Percentiles rank a stretch among this genome's conserved stretches.
These are phyloP conservation scores for Pyropia yezoensis DNA, from an alignment of 23 red algal species.

Conservation along the genomic window DNA sequence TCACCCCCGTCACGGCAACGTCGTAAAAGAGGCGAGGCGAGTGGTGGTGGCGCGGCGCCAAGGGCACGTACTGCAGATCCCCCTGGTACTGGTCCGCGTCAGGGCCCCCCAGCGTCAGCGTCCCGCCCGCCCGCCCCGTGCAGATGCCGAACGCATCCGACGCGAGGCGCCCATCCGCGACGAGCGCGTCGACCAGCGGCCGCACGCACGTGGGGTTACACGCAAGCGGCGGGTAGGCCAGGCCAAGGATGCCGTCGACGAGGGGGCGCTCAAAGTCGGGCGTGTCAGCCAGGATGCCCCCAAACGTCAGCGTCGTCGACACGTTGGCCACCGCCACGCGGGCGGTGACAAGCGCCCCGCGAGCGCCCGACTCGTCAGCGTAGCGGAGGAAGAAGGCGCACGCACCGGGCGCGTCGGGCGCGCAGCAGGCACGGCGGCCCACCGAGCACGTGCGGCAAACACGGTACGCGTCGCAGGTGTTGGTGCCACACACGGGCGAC, in stretches of 20 bases:
- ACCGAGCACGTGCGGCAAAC: conserved; percentile 26
- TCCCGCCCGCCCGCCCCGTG: conserved; percentile 27
- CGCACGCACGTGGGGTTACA: conserved; percentile 87
- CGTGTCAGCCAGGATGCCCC: conserved; percentile 55
- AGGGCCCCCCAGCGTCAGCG: conserved; percentile 62
- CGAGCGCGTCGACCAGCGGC: conserved; percentile 82
- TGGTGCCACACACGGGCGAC: conserved; percentile 20
- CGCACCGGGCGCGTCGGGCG: conserved; percentile 26
- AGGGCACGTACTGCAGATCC: conserved; percentile 52
- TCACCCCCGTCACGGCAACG: conserved; percentile 32
- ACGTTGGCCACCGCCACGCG: conserved; percentile 29
- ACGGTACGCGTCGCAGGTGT: conserved; percentile 19
- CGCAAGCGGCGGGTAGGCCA: conserved; percentile 68
- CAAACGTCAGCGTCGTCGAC: conserved; percentile 41
- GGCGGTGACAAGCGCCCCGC: conserved; percentile 50
- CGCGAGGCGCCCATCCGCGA: conserved; percentile 27
- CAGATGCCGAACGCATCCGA: conserved; percentile 65
- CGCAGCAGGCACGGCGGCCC: conserved; percentile 47
- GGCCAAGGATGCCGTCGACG: conserved; percentile 84
- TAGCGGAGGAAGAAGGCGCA: conserved; percentile 80
- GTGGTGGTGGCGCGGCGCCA: conserved; percentile 8
- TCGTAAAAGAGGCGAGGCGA: conserved; percentile 52
- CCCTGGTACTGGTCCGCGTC: conserved; percentile 32
- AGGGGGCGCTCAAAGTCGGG: conserved; percentile 56
- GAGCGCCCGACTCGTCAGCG: conserved; percentile 60